phyloP scores from a whole-genome alignment of 352 stramenopile species.

The Paralagenidium karlingii region DNA sequence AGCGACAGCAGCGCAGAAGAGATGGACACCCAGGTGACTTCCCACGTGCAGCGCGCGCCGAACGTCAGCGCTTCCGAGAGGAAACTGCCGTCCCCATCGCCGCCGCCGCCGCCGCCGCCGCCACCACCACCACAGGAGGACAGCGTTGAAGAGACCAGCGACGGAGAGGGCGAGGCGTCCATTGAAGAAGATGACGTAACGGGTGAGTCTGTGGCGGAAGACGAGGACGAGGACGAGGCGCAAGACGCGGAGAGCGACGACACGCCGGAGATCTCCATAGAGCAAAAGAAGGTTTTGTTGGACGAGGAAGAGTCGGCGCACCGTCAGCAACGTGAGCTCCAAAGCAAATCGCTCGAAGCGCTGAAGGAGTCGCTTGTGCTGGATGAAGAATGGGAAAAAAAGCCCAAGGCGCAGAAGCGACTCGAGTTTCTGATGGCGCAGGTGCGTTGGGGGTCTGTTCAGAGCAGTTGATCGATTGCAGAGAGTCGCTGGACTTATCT shows the following conservation, averaged over 20 bases:
- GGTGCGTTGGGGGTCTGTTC: slow-evolving; percentile 3
- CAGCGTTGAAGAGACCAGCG: slow-evolving; percentile 9
- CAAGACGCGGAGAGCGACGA: slow-evolving; percentile 10
- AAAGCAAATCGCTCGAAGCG: slow-evolving; percentile 58
- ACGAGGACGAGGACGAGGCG: slow-evolving; percentile 4
- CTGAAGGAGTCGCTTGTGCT: slow-evolving; percentile 48
- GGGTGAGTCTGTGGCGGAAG: neutral
- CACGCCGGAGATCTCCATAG: slow-evolving; percentile 20
- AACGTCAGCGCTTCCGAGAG: no score
- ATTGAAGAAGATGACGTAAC: slow-evolving; percentile 12
- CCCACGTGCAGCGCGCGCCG: no score
- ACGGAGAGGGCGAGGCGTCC: slow-evolving; percentile 9
- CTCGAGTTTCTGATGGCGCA: slow-evolving; percentile 84
- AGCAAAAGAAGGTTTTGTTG: slow-evolving; percentile 43
- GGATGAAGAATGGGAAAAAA: slow-evolving; percentile 29
- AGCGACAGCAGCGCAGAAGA: no score
- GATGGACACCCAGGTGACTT: no score
- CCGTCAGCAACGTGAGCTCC: slow-evolving; percentile 61
- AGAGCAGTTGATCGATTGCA: neutral
- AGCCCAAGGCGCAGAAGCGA: slow-evolving; percentile 46
- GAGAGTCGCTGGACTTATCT: neutral
- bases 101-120: no score
- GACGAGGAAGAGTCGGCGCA: slow-evolving; percentile 57
- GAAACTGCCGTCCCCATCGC: no score
- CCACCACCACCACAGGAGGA: slow-evolving; percentile 1